Base-by-base conservation (phyloP, 371 early-diverging fungal genomes). In the Apophysomyces elegans region DNA sequence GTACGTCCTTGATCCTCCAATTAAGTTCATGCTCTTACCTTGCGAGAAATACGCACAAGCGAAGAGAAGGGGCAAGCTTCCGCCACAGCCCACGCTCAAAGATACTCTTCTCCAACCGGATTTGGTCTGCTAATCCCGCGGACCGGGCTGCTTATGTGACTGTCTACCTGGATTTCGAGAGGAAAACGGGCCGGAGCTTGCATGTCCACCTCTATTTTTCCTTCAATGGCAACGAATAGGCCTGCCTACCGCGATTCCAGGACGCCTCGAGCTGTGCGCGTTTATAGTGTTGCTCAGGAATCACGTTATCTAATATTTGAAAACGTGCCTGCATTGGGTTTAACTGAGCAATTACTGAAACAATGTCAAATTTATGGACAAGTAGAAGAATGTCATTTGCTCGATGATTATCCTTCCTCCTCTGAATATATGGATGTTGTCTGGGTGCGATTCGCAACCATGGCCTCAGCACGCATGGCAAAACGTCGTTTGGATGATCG, bases 201-300 rank as follows among this genome's bases (percentile, higher is more conserved):
- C n/a, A 1, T 9, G 47, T 4, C 18, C 47, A 43, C 39, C 35
- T 38, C n/a, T n/a, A 37, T 43, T 36, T 38, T 47, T 7, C 35
- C 11, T 36, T 0, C 11, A 35, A 71, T 71, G 71, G 71, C 71
- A 3, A 63, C 64, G 12, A 66, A 71, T 56, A n/a, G 70, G 61
- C 66, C 69, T 37, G 76, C 68, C 3, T 80, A 80, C 56, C 73
- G 80, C 32, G 74, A 77, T 57, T 47, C 80, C 9, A 68, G 62
- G 50, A 63, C 26, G 62, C 76, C 76, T 18, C 74, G 70, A 16
- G 79, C 86, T 32, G 82, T 82, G 12, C 70, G 74, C 59, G 83
- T 83, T 2, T 86, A 83, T 61, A 80, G 84, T 0, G 71, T 84
- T 45, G 72, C 80, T 16, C 82, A 86, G 61, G 86, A 86, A 60